A percentile compares a stretch with the other conserved stretches of the same genome.
Evolutionary conservation across 176 grass and related monocot genomes (phyloP).

Genomic region (Lolium rigidum): DNA sequence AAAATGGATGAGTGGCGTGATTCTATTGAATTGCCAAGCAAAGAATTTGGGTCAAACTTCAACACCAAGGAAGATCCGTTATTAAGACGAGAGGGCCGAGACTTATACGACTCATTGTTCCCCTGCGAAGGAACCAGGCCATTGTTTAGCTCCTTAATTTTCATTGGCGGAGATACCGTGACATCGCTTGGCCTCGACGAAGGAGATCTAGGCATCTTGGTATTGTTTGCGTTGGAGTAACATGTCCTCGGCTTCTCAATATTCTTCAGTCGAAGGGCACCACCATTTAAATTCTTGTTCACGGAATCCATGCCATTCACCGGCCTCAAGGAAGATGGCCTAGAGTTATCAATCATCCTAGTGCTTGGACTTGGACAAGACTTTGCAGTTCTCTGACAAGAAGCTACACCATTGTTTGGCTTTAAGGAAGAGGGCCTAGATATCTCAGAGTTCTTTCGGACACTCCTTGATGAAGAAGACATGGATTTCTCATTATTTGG

Average conservation of each 20-base stretch:
- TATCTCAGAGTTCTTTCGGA: not conserved
- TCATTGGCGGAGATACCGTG: not conserved
- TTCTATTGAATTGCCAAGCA: not conserved
- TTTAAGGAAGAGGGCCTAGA: not conserved
- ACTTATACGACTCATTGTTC: not conserved
- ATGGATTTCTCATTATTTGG: not conserved
- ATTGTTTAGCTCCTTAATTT: not conserved
- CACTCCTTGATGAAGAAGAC: not conserved
- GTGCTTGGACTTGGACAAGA: too few relatives aligned
- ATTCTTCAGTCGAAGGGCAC: not conserved
- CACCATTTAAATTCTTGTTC: not conserved
- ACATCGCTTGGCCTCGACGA: not conserved
- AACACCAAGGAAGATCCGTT: not conserved
- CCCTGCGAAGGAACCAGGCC: not conserved
- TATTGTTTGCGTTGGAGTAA: not conserved
- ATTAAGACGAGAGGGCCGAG: not conserved
- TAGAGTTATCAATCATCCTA: too few relatives aligned
- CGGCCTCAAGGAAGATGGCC: not conserved
- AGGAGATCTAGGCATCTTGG: not conserved
- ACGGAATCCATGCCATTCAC: not conserved
- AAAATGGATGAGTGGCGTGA: not conserved
- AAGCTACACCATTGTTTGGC: not conserved
- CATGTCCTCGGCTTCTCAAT: not conserved
- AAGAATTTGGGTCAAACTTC: constrained; percentile 1
- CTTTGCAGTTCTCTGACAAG: not conserved